Conservation (phyloP, 805 yeast species). For the Candida chilensis region DNA sequence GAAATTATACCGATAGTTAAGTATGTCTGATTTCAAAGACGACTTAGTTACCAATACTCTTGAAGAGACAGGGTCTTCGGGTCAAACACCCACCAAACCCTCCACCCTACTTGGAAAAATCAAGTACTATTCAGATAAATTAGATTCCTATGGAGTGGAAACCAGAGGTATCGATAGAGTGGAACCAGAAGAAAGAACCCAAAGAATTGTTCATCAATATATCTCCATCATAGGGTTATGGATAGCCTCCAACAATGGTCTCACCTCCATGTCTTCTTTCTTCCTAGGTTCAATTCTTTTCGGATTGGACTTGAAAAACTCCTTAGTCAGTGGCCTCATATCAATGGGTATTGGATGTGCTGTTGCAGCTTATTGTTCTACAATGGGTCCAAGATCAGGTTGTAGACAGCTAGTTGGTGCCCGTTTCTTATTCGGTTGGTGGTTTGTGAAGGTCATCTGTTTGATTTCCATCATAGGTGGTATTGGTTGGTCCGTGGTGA, state of each 20-base stretch:
- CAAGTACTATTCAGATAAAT: slow-evolving; percentile 8
- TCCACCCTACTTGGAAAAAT: too few species aligned
- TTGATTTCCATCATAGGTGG: slow-evolving; percentile 67
- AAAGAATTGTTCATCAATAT: slow-evolving; percentile 15
- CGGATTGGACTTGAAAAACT: slow-evolving; percentile 58
- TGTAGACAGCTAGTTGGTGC: slow-evolving; percentile 84
- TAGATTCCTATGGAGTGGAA: slow-evolving; percentile 57
- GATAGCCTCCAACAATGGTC: slow-evolving; percentile 80
- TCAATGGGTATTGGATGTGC: slow-evolving; percentile 64
- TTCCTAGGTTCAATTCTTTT: slow-evolving; percentile 68
- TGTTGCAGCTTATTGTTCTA: slow-evolving; percentile 75
- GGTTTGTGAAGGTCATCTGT: slow-evolving; percentile 71
- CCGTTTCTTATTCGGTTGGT: slow-evolving; percentile 77
- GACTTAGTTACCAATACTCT: too few species aligned
- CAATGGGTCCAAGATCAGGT: slow-evolving; percentile 88
- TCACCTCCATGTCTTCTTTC: slow-evolving; percentile 84
- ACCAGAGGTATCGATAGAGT: slow-evolving; percentile 74
- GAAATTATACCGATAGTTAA: too few species aligned
- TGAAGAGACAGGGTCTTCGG: too few species aligned
- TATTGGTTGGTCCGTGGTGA: slow-evolving; percentile 92
- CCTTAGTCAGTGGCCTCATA: slow-evolving; percentile 51
- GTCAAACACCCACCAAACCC: too few species aligned
- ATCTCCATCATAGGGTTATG: slow-evolving; percentile 62
- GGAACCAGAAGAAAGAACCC: slow-evolving; percentile 56
- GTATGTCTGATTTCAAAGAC: too few species aligned